Conservation (phyloP, 208 protist species). For the Trypanosoma caninum region DNA sequence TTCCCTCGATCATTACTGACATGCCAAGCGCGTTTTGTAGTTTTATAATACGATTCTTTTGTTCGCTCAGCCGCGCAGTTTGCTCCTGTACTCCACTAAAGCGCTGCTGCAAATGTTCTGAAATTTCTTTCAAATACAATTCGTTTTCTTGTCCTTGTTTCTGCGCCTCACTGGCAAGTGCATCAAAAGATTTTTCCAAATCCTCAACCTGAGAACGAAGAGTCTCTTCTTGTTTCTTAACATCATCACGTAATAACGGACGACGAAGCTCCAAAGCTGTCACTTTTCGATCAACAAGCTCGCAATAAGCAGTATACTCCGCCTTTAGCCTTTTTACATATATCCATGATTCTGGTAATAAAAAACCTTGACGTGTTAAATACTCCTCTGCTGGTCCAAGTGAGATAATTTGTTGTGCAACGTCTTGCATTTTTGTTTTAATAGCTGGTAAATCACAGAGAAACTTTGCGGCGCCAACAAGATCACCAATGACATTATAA, state of each 20-base stretch:
- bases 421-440: slow-evolving; percentile 62
- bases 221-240: slow-evolving; percentile 38
- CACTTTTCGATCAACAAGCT: slow-evolving; percentile 91
- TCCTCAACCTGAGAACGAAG: slow-evolving; percentile 59
- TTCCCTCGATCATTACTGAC: slow-evolving; percentile 30
- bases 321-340: slow-evolving; percentile 83
- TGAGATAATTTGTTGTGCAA: slow-evolving; percentile 48
- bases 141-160: slow-evolving; percentile 5
- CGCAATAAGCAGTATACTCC: slow-evolving; percentile 92
- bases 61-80: slow-evolving; percentile 39
- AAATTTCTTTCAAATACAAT: slow-evolving; percentile 28
- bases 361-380: slow-evolving; percentile 84
- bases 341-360: slow-evolving; percentile 93
- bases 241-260: slow-evolving; percentile 60
- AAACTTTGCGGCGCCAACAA: slow-evolving; percentile 66
- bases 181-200: slow-evolving; percentile 44
- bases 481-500: slow-evolving; percentile 87
- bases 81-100: slow-evolving; percentile 74
- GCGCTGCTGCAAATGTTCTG: slow-evolving; percentile 49
- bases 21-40: slow-evolving; percentile 82
- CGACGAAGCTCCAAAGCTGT: slow-evolving; percentile 79
- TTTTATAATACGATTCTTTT: slow-evolving; percentile 70
- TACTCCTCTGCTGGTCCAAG: slow-evolving; percentile 83
- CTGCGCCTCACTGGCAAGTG: slow-evolving; percentile 29
- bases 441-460: slow-evolving; percentile 69